Evolutionary conservation across 371 early-diverging fungal genomes (phyloP).

Genomic region (Mucor racemosus): DNA sequence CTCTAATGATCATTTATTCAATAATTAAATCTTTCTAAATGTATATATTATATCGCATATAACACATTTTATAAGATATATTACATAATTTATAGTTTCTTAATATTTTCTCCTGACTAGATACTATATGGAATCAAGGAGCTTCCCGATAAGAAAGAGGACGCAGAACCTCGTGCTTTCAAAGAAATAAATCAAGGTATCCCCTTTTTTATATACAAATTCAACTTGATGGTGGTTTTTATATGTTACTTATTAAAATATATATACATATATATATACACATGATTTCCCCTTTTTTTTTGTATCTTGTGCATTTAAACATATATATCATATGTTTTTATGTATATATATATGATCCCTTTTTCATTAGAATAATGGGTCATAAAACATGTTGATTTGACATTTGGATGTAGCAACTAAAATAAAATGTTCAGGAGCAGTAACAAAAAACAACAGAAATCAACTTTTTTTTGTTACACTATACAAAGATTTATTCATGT

Average conservation of each 20-base stretch:
- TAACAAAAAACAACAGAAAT: background rate
- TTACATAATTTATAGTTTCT: background rate
- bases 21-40: background rate
- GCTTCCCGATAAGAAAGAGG: background rate
- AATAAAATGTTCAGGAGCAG: background rate
- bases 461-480: background rate
- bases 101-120: background rate
- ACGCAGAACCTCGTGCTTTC: slow-evolving; percentile 12
- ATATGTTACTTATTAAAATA: background rate
- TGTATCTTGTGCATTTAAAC: background rate
- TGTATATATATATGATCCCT: background rate
- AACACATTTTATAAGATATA: background rate
- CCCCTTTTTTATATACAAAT: background rate
- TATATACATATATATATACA: background rate
- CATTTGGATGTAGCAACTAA: background rate
- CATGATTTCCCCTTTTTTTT: background rate
- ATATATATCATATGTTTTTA: background rate
- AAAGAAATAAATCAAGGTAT: background rate
- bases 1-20: no score
- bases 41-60: background rate
- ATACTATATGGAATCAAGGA: background rate
- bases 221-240: slow-evolving; percentile 2
- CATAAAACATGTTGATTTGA: background rate
- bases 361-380: background rate
- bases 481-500: background rate